Base-by-base conservation (phyloP, 2,329 filamentous ascomycete species). In the Aspergillus nomiae region DNA sequence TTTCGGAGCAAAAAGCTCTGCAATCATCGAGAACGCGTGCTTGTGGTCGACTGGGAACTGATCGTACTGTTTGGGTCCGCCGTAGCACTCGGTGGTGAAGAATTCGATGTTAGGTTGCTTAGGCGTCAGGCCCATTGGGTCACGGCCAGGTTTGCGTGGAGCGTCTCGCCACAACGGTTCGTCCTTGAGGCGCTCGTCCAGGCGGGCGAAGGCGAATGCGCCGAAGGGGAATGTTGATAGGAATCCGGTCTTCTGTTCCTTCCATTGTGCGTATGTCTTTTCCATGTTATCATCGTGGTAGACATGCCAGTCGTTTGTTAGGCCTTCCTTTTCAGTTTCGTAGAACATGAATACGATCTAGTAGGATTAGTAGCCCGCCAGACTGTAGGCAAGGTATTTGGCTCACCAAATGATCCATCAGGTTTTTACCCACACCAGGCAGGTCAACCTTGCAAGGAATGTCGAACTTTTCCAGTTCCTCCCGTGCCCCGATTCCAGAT, bases 151-250 rank as follows among this genome's bases (percentile, higher is more conserved):
- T 41, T 76, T 59, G 7, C 82, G 78, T 0, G 80, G 75, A 0
- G 86, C 84, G 5, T 79, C 75, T 3, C 79, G 79, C 87, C 87
- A 90, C 8, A 86, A 68, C 3, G 81, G 77, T 1, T 84, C 83
- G 66, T 86, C 78, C 53, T 81, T 76, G 1, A 90, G 81, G 8
- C 87, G 84, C 10, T 87, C 82, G 63, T 89, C 86, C 0, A 90
- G 78, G n/a, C 87, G 82, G 7, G 87, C 84, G 67, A 83, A 90
- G 12, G 83, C 86, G 61, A 89, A 89, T 12, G 82, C 81, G 46
- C 87, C 87, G 58, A 89, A 90, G 11, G 87, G 87, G 68, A 89
- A 89, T 0, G 81, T 84, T 1, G 87, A 85, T 1, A 89, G 76
- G 38, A 86, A 80, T 1, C 88, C 87, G 2, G 80, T 78, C 69